phyloP scores from a whole-genome alignment of 2,329 filamentous ascomycete species.

The Ceratocystis papillata region DNA sequence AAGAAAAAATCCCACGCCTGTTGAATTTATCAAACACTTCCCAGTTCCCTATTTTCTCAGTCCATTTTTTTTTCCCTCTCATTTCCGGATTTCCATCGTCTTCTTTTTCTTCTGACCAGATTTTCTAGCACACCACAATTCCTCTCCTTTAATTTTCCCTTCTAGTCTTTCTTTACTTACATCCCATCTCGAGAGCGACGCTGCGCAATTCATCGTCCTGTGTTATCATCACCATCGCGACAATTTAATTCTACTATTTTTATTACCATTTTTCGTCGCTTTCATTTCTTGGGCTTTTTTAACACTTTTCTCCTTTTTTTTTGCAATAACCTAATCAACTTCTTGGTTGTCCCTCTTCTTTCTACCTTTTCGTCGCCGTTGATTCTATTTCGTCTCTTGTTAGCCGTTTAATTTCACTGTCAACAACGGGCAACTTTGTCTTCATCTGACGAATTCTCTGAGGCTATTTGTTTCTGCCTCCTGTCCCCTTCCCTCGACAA shows the following conservation, averaged over 20 bases:
- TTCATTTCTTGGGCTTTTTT: not conserved
- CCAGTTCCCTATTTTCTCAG: constrained; percentile 16
- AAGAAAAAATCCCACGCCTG: constrained; percentile 11
- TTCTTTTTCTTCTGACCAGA: constrained; percentile 4
- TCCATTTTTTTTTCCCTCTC: constrained; percentile 15
- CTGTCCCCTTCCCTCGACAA: too few species aligned
- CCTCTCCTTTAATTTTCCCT: constrained; percentile 13
- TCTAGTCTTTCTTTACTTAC: not conserved
- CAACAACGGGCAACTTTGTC: not conserved
- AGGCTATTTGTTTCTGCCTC: too few species aligned
- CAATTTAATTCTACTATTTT: not conserved
- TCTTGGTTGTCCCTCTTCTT: too few species aligned
- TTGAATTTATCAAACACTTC: constrained; percentile 15
- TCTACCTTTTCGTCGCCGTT: too few species aligned
- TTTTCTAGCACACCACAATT: constrained; percentile 5
- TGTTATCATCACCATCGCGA: constrained; percentile 1
- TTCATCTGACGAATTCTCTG: too few species aligned
- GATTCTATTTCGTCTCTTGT: not conserved
- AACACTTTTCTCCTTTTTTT: too few species aligned
- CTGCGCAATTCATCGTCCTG: not conserved
- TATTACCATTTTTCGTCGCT: not conserved
- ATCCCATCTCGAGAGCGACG: not conserved
- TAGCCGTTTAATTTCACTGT: too few species aligned
- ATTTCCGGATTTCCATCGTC: constrained; percentile 14
- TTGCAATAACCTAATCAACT: too few species aligned